These are phyloP conservation scores for Fusarium sp. DNA, from an alignment of 2,329 filamentous ascomycete species.

Conservation along the genomic window DNA sequence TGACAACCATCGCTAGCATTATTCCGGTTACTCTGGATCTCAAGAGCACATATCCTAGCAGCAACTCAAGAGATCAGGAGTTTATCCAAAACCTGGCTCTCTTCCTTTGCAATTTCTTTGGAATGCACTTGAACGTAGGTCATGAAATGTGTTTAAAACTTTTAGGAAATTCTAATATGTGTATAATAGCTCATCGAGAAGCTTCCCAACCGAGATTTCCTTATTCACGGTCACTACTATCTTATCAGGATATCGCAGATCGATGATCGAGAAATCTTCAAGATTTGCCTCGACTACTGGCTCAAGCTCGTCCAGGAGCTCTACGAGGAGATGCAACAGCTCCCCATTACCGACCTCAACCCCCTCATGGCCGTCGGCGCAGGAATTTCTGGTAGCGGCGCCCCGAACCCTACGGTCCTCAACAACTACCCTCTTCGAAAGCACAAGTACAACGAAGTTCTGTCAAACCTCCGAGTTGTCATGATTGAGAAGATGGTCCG, in stretches of 20 bases:
- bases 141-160: slow-evolving; percentile 1
- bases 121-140: slow-evolving; percentile 85
- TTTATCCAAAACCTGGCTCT: slow-evolving; percentile 97
- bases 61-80: slow-evolving; percentile 94
- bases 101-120: slow-evolving; percentile 97
- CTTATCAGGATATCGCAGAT: slow-evolving; percentile 98
- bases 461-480: slow-evolving; percentile 93
- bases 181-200: slow-evolving; percentile 84
- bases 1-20: slow-evolving; percentile 92
- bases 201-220: slow-evolving; percentile 92
- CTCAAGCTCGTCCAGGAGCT: slow-evolving; percentile 97
- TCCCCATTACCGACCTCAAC: slow-evolving; percentile 93
- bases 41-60: slow-evolving; percentile 89
- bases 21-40: slow-evolving; percentile 92
- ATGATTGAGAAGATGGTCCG: slow-evolving; percentile 99
- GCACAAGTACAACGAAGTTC: slow-evolving; percentile 95
- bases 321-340: slow-evolving; percentile 98
- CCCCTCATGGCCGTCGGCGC: slow-evolving; percentile 84
- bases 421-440: slow-evolving; percentile 94
- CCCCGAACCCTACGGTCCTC: slow-evolving; percentile 85
- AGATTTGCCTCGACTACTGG: slow-evolving; percentile 99
- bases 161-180: slow-evolving; percentile 34
- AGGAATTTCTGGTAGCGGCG: slow-evolving; percentile 81
- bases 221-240: slow-evolving; percentile 97
- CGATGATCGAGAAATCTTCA: slow-evolving; percentile 98